Evolutionary conservation across 805 yeast genomes (phyloP), one percentile per base, ranked within the genome.

Genomic region (Komagataella pastoris): DNA sequence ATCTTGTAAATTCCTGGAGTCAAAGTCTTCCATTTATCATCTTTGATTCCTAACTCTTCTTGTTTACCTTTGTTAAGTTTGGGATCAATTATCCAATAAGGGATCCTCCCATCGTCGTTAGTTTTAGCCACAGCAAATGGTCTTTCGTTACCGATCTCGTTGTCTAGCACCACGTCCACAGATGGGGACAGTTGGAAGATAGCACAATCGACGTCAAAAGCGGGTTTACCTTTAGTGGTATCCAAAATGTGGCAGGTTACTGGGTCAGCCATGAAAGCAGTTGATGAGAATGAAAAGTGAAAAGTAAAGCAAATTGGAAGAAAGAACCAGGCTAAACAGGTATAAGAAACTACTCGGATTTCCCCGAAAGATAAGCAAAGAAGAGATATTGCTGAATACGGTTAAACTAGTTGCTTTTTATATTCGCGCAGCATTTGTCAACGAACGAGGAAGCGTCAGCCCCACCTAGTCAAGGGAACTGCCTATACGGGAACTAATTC

Each of bases 201-300:
- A 24, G 81, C 81, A 61, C 93, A 87, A 2, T 73, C 67, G n/a
- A 90, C 90, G n/a, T 73, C 74, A 0, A 68, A 62, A 1, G 96
- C 97, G 1, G 98, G 98, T 54, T 71, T 75, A 1, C 98, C 98
- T 6, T 73, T 66, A 7, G 85, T 81, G 6, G 97, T 89, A 61
- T 90, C 96, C 19, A 90, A 72, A 7, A 90, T 78, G 64, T 90
- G 98, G 68, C 97, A 90, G 2, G 97, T 89, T 45, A 89, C 78
- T 47, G 91, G 91, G 55, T 57, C 7, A 30, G 40, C 40, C 40
- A 30, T 30, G 5, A 8, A 3, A 30, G 40, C 8, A 12, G 8
- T 30, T 1, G 3, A 30, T 21, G 23, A 21, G 18, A 24, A 24
- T 24, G 3, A 5, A 30, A 24, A 10, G 14, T 30, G 40, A 10